Base-by-base conservation (phyloP, 768 basidiomycete genomes). In the Podaxis sp. region DNA sequence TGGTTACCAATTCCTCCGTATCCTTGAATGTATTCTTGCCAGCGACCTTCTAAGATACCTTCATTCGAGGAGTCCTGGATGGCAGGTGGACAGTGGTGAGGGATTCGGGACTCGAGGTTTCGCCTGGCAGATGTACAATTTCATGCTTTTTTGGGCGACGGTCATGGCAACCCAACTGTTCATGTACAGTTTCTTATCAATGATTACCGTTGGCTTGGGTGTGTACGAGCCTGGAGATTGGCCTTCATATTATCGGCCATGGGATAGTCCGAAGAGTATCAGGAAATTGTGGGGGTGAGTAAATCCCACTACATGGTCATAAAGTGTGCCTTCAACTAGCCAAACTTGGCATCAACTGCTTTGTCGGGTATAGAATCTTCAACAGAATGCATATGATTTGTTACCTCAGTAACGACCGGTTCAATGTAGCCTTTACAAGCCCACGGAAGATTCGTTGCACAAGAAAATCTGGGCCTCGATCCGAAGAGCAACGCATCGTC, bases 281-380 rank as follows among this genome's bases (percentile, higher is more conserved):
- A 21, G 47, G 18, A 23, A 5, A 7, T 47, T 47, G 10, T 47
- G 46, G 46, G 46, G 46, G 46, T 47, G 10, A 48, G 47, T 27
- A 3, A 21, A 9, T n/a, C 5, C 21, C 9, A 23, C 13, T 2
- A 25, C 40, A 6, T 10, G 0, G 13, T 23, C 11, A 11, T 13
- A 11, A 18, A 3, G 25, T 48, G n/a, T 25, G 21, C 5, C 23
- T 48, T 10, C 23, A 5, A 21, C 28, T 23, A 74, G 73, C 16
- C 67, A 65, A 57, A 67, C 68, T 4, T 74, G 72, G 70, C 73
- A 76, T 57, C 75, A 75, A 52, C 23, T 62, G 0, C 27, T 75
- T 14, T 70, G 68, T 25, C 59, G 66, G 50, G 74, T 73, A 62
- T 46, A 69, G n/a, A n/a, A 14, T 23, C 40, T 13, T 11, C 9